Evolutionary conservation across 208 protist genomes (phyloP).

Genomic region (Porcisia hertigi): DNA sequence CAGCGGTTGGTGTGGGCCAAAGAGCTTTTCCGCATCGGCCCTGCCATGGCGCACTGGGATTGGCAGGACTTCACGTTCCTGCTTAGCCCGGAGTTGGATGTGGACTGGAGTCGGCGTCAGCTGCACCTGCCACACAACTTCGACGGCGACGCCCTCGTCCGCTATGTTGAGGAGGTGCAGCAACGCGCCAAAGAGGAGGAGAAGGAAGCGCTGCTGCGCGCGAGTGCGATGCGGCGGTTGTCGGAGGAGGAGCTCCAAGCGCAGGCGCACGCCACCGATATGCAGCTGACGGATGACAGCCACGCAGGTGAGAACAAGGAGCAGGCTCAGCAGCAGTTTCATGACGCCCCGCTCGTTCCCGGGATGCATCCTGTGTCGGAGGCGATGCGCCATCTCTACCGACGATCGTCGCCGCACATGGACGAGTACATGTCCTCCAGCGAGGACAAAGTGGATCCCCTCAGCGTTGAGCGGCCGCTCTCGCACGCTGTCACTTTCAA

Average conservation of each 20-base stretch:
- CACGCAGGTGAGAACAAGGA: background rate
- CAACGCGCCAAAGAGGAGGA: conserved; percentile 64
- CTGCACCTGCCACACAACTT: conserved; percentile 87
- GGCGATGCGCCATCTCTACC: conserved; percentile 54
- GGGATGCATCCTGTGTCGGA: conserved; percentile 24
- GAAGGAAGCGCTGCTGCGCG: conserved; percentile 57
- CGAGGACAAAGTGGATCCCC: conserved; percentile 53
- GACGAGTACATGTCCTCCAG: conserved; percentile 87
- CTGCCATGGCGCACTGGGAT: conserved; percentile 83
- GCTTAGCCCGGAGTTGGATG: conserved; percentile 72
- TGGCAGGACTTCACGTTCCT: conserved; percentile 91
- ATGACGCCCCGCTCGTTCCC: conserved; percentile 22
- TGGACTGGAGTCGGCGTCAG: conserved; percentile 75
- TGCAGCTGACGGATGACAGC: conserved; percentile 40
- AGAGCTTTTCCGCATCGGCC: conserved; percentile 85
- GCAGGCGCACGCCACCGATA: conserved; percentile 50
- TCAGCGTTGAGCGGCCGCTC: conserved; percentile 86
- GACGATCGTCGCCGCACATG: conserved; percentile 68
- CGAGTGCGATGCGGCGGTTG: conserved; percentile 54
- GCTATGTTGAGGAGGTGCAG: conserved; percentile 89
- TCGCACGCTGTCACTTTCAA: conserved; percentile 84
- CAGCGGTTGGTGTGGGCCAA: conserved; percentile 87
- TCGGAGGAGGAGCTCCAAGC: conserved; percentile 47
- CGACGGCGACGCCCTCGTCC: conserved; percentile 82
- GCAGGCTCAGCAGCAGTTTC: conserved; percentile 13